Base-by-base conservation (phyloP, 2,329 filamentous ascomycete genomes). In the Nigrograna mackinnonii region DNA sequence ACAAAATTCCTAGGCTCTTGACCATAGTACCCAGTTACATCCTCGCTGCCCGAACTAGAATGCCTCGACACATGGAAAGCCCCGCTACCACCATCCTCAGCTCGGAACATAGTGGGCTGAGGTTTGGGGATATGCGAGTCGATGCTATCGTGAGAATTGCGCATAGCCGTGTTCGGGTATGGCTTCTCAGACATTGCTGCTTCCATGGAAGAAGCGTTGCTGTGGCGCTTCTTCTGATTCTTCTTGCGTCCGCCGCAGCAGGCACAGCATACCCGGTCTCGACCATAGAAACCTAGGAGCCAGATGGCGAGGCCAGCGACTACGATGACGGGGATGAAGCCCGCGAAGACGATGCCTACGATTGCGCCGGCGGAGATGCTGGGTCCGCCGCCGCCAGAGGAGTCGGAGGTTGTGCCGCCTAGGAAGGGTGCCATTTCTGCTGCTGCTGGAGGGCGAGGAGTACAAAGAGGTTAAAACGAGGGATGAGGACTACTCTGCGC, bases 251-350 rank as follows among this genome's bases (percentile, higher is more conserved):
- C 14, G 11, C 11, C 24, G 24, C 24, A 28, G n/a, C n/a, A n/a
- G n/a, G n/a, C n/a, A n/a, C n/a, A n/a, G 18, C 41, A 39, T 22
- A 17, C 11, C 16, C 34, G 13, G 7, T 32, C 22, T 16, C 37
- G 36, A 16, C 37, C 38, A 22, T 41, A 45, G 34, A 16, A 41
- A 22, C 6, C 22, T 2, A 65, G 52, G 4, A 62, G 54, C 49
- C 55, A 65, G 20, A 54, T 41, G 19, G 58, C 55, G 4, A 57
- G 47, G 44, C 56, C 58, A 36, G 54, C 44, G 19, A 57, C 39
- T 19, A 55, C 48, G 26, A 63, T 47, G 35, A 51, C 49, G 14
- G 60, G 60, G 12, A 64, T 22, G 13, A 38, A 16, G 7, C 20
- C 35, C 13, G 22, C 35, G 35, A 38, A 46, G 33, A 64, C 39